A percentile compares a stretch with the other conserved stretches of the same genome.
These are phyloP conservation scores for Naganishia onofrii DNA, from an alignment of 768 basidiomycete species.

Conservation along the genomic window DNA sequence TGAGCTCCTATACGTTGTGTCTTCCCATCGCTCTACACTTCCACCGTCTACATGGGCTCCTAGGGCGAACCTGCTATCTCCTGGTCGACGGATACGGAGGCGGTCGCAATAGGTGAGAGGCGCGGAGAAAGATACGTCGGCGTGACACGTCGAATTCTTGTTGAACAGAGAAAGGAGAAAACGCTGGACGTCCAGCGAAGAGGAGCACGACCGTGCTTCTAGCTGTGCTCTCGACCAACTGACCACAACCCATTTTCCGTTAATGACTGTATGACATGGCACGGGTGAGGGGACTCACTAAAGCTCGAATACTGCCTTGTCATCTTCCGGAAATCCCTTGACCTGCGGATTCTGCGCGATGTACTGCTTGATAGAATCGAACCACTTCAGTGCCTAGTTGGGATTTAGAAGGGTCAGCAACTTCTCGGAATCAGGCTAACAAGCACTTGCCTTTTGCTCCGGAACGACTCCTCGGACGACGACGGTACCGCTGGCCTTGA, in stretches of 20 bases:
- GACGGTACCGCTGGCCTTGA: conserved; percentile 61
- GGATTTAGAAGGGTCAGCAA: not conserved
- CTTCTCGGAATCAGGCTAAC: not conserved
- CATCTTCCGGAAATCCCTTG: conserved; percentile 61
- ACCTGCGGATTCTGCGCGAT: conserved; percentile 42
- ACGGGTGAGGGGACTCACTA: conserved; percentile 30
- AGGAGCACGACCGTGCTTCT: conserved; percentile 66
- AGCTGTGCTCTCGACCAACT: conserved; percentile 64
- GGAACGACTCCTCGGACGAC: conserved; percentile 63
- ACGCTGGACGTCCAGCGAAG: conserved; percentile 61
- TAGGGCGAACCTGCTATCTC: conserved; percentile 66
- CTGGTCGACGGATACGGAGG: conserved; percentile 68
- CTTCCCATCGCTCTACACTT: conserved; percentile 63
- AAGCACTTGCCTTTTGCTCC: conserved; percentile 31
- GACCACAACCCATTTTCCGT: not conserved
- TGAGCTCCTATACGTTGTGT: conserved; percentile 38
- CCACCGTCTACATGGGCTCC: conserved; percentile 71
- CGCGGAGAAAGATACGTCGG: conserved; percentile 51
- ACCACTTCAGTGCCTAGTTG: conserved; percentile 42
- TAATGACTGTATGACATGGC: not conserved
- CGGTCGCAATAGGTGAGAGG: conserved; percentile 77
- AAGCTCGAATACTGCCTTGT: conserved; percentile 62
- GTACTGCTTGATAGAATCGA: conserved; percentile 55
- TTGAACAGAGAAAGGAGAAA: conserved; percentile 33
- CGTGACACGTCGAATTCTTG: conserved; percentile 6